Conservation (phyloP, 129 eudicot genomes). For the Flaveria robusta region DNA sequence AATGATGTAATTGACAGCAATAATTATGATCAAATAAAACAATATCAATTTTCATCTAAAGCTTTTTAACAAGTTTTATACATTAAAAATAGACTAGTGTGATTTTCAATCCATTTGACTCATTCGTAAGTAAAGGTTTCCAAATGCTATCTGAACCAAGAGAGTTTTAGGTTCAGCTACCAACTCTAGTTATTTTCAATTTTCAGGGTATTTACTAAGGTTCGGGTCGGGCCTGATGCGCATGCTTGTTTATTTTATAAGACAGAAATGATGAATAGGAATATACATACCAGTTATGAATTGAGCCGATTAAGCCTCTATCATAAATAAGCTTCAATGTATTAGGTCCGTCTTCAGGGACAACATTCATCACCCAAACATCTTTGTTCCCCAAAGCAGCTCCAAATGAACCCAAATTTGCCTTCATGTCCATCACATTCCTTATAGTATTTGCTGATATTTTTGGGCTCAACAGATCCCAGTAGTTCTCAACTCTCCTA, state of each 20-base stretch:
- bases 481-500: slow-evolving; percentile 82
- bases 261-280: background rate
- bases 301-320: slow-evolving; percentile 91
- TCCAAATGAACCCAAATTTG: slow-evolving; percentile 92
- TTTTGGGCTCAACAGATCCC: slow-evolving; percentile 84
- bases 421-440: slow-evolving; percentile 99
- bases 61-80: no score
- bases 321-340: slow-evolving; percentile 92
- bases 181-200: background rate
- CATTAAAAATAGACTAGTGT: no score
- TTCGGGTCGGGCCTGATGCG: background rate
- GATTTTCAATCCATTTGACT: no score
- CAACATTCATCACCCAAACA: slow-evolving; percentile 97
- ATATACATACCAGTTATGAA: slow-evolving; percentile 75
- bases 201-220: background rate
- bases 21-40: no score
- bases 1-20: no score
- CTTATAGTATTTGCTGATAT: slow-evolving; percentile 71
- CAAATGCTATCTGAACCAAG: no score
- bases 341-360: slow-evolving; percentile 94
- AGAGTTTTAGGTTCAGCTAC: no score
- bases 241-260: background rate
- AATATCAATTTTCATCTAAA: no score
- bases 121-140: no score
- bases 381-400: slow-evolving; percentile 92